Evolutionary conservation across 192 early-diverging fungal species (phyloP).

Genomic region (Coemansia sp.): DNA sequence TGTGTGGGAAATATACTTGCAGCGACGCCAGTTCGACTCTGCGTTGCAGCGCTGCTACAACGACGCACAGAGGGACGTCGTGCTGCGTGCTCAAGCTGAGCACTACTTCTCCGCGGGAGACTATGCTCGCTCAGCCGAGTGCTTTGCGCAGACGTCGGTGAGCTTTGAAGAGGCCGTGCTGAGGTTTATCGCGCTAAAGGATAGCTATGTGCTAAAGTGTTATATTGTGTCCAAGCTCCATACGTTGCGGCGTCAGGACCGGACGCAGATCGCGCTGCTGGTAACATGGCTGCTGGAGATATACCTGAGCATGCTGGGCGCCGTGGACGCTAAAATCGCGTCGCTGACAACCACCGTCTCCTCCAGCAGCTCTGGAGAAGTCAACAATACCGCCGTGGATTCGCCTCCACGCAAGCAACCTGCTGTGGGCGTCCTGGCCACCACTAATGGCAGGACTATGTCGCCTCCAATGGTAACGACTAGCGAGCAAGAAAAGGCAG

Average conservation of each 20-base stretch:
- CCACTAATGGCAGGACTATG: background rate
- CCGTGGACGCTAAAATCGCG: conserved; percentile 59
- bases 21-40: conserved; percentile 78
- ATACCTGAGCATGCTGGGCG: conserved; percentile 78
- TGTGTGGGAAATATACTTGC: conserved; percentile 90
- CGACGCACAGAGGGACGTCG: conserved; percentile 73
- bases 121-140: conserved; percentile 78
- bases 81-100: conserved; percentile 86
- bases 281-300: conserved; percentile 92
- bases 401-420: background rate
- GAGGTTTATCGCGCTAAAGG: conserved; percentile 70
- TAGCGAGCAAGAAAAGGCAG: conserved; percentile 60
- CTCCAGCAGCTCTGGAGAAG: background rate
- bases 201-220: conserved; percentile 73
- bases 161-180: conserved; percentile 93
- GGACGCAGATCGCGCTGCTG: conserved; percentile 78
- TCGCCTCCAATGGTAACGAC: background rate
- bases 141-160: conserved; percentile 78
- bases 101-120: conserved; percentile 76
- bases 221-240: conserved; percentile 80
- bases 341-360: conserved; percentile 18
- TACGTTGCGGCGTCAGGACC: conserved; percentile 71
- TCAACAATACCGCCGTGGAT: background rate
- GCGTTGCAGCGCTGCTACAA: conserved; percentile 79
- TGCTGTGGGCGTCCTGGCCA: background rate